Conservation (phyloP, 768 basidiomycete genomes). For the Lactarius indigo region DNA sequence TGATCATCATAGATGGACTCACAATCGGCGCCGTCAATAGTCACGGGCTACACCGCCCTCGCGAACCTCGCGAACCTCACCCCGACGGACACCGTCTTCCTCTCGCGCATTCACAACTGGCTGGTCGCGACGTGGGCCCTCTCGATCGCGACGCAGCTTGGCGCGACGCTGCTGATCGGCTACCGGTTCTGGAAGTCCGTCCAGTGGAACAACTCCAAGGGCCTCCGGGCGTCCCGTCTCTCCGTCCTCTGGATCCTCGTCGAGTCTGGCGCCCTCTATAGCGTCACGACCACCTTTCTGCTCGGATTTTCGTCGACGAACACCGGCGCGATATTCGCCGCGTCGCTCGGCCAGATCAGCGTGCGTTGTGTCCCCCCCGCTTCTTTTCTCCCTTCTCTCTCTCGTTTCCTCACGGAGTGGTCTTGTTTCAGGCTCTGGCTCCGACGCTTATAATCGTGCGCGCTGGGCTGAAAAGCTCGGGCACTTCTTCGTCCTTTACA, state of each 20-base stretch:
- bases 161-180: slow-evolving; percentile 16
- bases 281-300: slow-evolving; percentile 3
- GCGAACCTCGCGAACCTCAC: background rate
- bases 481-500: background rate
- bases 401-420: background rate
- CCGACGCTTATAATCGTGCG: slow-evolving; percentile 18
- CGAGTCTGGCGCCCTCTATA: slow-evolving; percentile 22
- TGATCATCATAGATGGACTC: too few relatives aligned
- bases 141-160: slow-evolving; percentile 20
- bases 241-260: slow-evolving; percentile 19
- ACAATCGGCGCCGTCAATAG: background rate
- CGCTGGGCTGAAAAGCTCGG: background rate
- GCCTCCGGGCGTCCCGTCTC: background rate
- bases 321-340: slow-evolving; percentile 1
- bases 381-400: background rate
- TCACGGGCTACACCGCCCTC: slow-evolving; percentile 12
- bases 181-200: slow-evolving; percentile 12
- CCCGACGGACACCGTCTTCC: background rate
- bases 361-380: slow-evolving; percentile 1
- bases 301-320: slow-evolving; percentile 16
- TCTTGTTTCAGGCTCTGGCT: slow-evolving; percentile 1
- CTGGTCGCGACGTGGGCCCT: slow-evolving; percentile 13
- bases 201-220: background rate
- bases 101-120: slow-evolving; percentile 2
- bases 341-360: slow-evolving; percentile 18